Base-by-base conservation (phyloP, 2,329 filamentous ascomycete species). In the Cadophora luteo-olivacea region DNA sequence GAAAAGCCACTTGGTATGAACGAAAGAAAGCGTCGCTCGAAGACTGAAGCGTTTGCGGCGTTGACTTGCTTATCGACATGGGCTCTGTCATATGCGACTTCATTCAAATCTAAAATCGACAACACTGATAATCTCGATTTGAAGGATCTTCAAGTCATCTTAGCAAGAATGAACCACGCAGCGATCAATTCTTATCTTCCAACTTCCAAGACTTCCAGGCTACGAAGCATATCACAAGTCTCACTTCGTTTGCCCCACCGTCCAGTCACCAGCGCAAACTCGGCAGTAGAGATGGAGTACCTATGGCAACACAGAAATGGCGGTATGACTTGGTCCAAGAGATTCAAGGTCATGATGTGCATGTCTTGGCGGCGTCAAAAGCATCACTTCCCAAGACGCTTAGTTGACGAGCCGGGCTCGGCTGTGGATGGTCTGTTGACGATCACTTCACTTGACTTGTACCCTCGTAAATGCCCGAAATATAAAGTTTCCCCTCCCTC, bases 131-230 rank as follows among this genome's bases (percentile, higher is more conserved):
- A 3, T 19, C 19, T 19, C 41, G 4, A 45, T 19, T 9, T 19
- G 2, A 45, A 5, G 41, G 6, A 16, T 19, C 45, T 49, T 9
- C 19, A 22, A 3, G 19, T 19, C 19, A 49, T 22, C 29, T n/a
- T 1, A 22, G 2, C n/a, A 55, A 29, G 22, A 33, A 16, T 19
- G 4, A 54, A 33, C 29, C 7, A 55, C 25, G 25, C 29, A n/a
- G 52, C 52, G 52, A 55, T 55, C 29, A 55, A n/a, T 55, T 55
- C 25, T 55, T 55, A 55, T 55, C 33, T 32, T 9, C 52, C 4
- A 8, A 6, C 14, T 25, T 22, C 51, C 29, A 24, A 49, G n/a
- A 7, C 25, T 29, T n/a, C 52, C 52, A 55, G 33, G 16, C 29
- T 38, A 38, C 36, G 36, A 38, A 38, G 12, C 12, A 11, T 14